phyloP scores from a whole-genome alignment of 495 filamentous ascomycete genomes.

The Hypoxylon cercidicola region DNA sequence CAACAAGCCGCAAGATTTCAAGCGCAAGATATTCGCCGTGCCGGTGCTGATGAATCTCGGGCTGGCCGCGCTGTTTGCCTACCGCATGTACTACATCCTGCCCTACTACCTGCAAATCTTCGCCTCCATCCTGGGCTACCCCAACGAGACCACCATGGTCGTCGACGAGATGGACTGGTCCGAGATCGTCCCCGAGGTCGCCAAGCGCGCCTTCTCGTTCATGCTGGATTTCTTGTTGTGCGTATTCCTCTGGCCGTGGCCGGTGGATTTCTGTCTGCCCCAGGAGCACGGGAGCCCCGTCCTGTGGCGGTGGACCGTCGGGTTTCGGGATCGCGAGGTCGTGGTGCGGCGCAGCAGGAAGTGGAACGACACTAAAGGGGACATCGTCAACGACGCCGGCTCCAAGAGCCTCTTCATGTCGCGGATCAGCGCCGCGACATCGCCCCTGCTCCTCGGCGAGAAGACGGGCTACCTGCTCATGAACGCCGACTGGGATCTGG shows the following conservation, averaged over 20 bases:
- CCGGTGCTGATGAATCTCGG: slow-evolving; percentile 74
- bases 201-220: slow-evolving; percentile 67
- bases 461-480: slow-evolving; percentile 86
- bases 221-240: slow-evolving; percentile 76
- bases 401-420: slow-evolving; percentile 47
- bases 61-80: slow-evolving; percentile 67
- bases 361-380: slow-evolving; percentile 63
- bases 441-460: slow-evolving; percentile 65
- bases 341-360: slow-evolving; percentile 75
- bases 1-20: slow-evolving; percentile 68
- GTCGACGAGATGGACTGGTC: slow-evolving; percentile 59
- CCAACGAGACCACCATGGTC: slow-evolving; percentile 68
- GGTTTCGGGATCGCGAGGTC: slow-evolving; percentile 76
- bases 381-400: slow-evolving; percentile 49
- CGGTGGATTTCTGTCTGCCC: slow-evolving; percentile 72
- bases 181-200: slow-evolving; percentile 60
- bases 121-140: slow-evolving; percentile 67
- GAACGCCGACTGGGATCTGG: slow-evolving; percentile 82
- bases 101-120: slow-evolving; percentile 75
- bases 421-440: slow-evolving; percentile 63
- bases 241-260: slow-evolving; percentile 78
- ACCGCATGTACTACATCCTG: slow-evolving; percentile 67
- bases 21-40: slow-evolving; percentile 79
- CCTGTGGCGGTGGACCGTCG: slow-evolving; percentile 73
- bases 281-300: slow-evolving; percentile 63